Base-by-base conservation (phyloP, 1,284 basidiomycete genomes). In the Naganishia cerealis region DNA sequence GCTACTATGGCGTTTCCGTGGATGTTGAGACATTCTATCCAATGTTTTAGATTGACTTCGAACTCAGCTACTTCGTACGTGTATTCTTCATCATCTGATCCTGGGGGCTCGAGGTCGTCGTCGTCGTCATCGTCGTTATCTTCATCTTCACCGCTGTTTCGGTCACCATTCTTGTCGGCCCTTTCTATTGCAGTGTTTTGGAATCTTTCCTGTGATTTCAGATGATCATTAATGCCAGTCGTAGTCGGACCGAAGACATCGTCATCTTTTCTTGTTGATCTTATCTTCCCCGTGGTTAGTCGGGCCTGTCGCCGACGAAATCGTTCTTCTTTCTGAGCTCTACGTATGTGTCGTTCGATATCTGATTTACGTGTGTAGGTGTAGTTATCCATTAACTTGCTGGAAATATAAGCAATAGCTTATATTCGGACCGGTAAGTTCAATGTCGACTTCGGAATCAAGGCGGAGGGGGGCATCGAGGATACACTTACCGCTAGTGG, bases 21-120 rank as follows among this genome's bases (percentile, higher is more conserved):
- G 67, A 96, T 88, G 77, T 94, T 93, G 52, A 97, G 84, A 74
- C 91, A 94, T 74, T 94, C 92, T 67, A 95, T 85, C 66, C 95
- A 81, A 0, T 88, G 88, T 75, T 87, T 86, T 39, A 97, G 85
- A 3, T 88, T 88, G 67, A 96, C 84, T 76, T 94, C 91, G 75
- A 96, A 92, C 0, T 85, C 84, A 9, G 83, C 85, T 38, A 70
- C 72, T 29, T 72, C 71, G 42, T 68, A 70, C 26, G 69, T 66
- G 40, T 69, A 71, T 48, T 68, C 55, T 13, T 72, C 71, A 8
- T 70, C 67, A 54, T 68, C 66, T 3, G 66, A 58, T 55, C 29
- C 58, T 18, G 61, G 57, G 10, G 55, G 53, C 15, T 63, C 65
- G 26, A 58, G 57, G 24, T 57, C 52, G 70, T 66, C 71, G 70